Evolutionary conservation across 106 monocot genomes (phyloP), one percentile per base, ranked within the genome.

Genomic region (Dendrobium catenatum): DNA sequence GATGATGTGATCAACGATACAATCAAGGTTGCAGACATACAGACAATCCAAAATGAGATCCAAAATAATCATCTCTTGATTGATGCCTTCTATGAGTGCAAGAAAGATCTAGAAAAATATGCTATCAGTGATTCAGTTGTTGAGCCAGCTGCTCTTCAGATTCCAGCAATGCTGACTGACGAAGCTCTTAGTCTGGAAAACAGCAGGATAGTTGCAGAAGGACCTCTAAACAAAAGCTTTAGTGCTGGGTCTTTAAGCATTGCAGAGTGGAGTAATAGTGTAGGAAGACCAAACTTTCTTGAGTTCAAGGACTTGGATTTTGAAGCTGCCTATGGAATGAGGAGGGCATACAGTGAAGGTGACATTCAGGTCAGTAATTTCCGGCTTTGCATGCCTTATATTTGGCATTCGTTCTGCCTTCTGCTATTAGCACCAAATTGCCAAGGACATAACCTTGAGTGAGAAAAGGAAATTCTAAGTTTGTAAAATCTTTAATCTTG

Each of bases 61-160:
- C 42, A 74, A 43, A 74, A 43, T 43, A 29, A 22, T 47, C 47
- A 48, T 47, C 77, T 73, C 22, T 64, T 88, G 54, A 82, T 47
- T 54, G 90, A 93, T 24, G 83, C 87, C 22, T 84, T 88, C 56
- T 85, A 86, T 29, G 90, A 93, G 29, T 93, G 90, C 83, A 84
- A 85, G 85, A 88, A 93, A 33, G 90, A 86, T 41, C 81, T 88
- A 22, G 86, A 79, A 19, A 83, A 85, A 46, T 83, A 79, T 46
- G 83, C 70, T 41, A 75, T 74, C 20, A 44, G 67, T 33, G 88
- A 89, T 26, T 40, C 76, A 7, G 6, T 84, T 73, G 26, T 49
- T 55, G 92, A 88, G 26, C n/a, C 77, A 7, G 9, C 74, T 20
- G 86, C 80, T 76, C 41, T 80, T 9, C 81, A 87, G 33, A 49